Evolutionary conservation across 2,329 filamentous ascomycete genomes (phyloP), one percentile per base, ranked within the genome.

Genomic region (Trichoderma koningii): DNA sequence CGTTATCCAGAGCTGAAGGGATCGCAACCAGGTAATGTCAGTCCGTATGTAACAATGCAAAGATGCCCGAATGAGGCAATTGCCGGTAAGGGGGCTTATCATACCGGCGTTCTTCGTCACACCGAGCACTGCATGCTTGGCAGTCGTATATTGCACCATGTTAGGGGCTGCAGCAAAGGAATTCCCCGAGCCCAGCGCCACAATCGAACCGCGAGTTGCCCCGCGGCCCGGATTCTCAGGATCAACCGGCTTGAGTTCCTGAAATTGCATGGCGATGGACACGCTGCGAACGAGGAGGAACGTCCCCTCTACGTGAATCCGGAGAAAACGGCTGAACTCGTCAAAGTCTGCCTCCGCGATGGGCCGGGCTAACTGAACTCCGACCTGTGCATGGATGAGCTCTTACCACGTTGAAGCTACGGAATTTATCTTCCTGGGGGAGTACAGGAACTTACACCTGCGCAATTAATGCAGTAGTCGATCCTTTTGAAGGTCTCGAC

Each of bases 381-480:
- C 62, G 26, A 68, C 65, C 59, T 62, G 38, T 14, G 7, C 17
- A 14, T 34, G 7, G 9, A 45, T 44, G 7, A 34, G 23, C n/a
- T 44, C 4, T 38, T 26, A 2, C 19, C n/a, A 2, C 2, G 17
- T 34, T n/a, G 12, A n/a, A n/a, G 15, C 23, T 0, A 21, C 5
- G 55, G 17, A 3, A 7, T 19, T 21, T 1, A 12, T 26, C 23
- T 6, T 15, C 17, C 23, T 28, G 5, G 15, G 41, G 23, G 6
- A 45, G 14, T 2, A 45, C 21, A 10, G 1, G 4, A n/a, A 44
- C 59, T 53, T 45, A 62, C 59, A 6, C 67, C 68, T 10, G 68
- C 68, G 34, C 60, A 64, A 53, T 69, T 67, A 45, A 70, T 63
- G 19, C 67, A 66, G 53, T 69, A 69, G 60, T 70, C 69, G n/a